Conservation (phyloP, 2,329 filamentous ascomycete genomes). For the Colletotrichum sp. region DNA sequence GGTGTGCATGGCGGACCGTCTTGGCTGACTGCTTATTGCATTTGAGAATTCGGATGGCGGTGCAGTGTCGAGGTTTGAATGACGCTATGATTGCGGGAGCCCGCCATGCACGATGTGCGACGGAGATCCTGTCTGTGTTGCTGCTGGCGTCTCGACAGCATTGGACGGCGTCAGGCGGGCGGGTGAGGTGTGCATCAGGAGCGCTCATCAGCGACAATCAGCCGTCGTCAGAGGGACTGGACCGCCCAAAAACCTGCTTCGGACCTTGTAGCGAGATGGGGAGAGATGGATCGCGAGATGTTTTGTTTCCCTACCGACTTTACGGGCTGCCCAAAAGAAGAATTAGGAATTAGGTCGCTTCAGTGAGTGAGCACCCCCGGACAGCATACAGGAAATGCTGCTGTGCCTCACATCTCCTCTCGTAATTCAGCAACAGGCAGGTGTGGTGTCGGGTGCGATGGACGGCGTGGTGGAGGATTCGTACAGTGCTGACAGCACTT, state of each 20-base stretch:
- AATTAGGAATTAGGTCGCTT: background rate
- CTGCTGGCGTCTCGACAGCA: background rate
- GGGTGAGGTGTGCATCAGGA: background rate
- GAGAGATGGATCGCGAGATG: background rate
- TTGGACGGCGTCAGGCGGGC: background rate
- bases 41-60: slow-evolving; percentile 4
- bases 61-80: background rate
- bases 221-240: background rate
- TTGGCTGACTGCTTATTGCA: background rate
- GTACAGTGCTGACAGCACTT: background rate
- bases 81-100: slow-evolving; percentile 17
- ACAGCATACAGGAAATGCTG: background rate
- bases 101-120: background rate
- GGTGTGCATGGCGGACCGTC: background rate
- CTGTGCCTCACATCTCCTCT: background rate
- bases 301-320: background rate
- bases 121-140: slow-evolving; percentile 10
- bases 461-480: background rate
- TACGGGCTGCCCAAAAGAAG: background rate
- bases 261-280: background rate
- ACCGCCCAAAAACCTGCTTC: background rate
- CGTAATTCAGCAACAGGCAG: background rate
- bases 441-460: background rate
- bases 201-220: background rate
- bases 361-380: background rate